Percentiles rank a stretch among this genome's conserved stretches.
Evolutionary conservation across 768 basidiomycete genomes (phyloP).

Genomic region (Suillus sp.): DNA sequence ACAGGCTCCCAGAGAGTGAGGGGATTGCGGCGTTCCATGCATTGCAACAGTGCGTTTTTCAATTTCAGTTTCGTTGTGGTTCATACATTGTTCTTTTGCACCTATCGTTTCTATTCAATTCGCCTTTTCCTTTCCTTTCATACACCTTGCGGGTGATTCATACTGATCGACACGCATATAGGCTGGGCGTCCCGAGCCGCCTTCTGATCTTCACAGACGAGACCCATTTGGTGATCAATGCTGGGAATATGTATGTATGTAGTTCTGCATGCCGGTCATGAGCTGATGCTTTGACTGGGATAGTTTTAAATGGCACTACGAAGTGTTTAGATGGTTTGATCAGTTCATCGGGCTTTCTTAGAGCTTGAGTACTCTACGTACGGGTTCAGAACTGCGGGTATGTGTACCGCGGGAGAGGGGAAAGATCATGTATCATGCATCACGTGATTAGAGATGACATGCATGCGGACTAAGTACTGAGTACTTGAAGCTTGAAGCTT

Average conservation of each 20-base stretch:
- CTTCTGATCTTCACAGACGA: slow-evolving; percentile 87
- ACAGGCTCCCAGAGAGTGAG: too few relatives aligned
- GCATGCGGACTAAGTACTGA: too few relatives aligned
- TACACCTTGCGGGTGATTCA: not conserved
- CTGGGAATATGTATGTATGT: slow-evolving; percentile 63
- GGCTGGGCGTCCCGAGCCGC: slow-evolving; percentile 71
- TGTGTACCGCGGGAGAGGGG: too few relatives aligned
- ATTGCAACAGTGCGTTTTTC: too few relatives aligned
- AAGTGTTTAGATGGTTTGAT: slow-evolving; percentile 91
- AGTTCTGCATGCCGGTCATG: not conserved
- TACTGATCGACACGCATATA: slow-evolving; percentile 29
- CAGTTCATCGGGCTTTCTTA: slow-evolving; percentile 51
- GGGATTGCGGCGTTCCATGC: too few relatives aligned
- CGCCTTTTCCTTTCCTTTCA: slow-evolving; percentile 4
- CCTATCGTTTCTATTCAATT: not conserved
- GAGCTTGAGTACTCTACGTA: too few relatives aligned
- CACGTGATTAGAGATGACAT: too few relatives aligned
- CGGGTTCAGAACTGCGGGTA: too few relatives aligned
- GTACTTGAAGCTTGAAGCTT: too few relatives aligned
- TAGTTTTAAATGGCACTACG: slow-evolving; percentile 93
- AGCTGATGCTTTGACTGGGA: slow-evolving; percentile 1
- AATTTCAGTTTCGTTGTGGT: too few relatives aligned
- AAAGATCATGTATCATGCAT: too few relatives aligned
- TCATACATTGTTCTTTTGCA: not conserved
- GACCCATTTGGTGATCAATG: slow-evolving; percentile 90